Conservation (phyloP, 176 grass and related monocot genomes). For the Cenchrus americanus region DNA sequence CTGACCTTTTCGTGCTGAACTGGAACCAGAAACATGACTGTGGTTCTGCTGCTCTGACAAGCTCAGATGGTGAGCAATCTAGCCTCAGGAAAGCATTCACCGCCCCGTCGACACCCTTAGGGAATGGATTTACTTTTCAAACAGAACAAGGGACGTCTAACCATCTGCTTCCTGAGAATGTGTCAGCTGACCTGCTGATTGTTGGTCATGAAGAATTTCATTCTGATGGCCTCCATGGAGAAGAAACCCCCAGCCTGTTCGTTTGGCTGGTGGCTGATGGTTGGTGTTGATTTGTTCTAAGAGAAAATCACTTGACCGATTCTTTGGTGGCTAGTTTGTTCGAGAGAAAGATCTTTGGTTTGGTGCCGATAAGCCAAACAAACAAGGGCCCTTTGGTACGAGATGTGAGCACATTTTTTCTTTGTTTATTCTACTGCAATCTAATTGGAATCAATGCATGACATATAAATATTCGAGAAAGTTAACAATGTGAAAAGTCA, state of each 20-base stretch:
- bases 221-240: constrained; percentile 41
- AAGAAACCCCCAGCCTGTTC: too few species aligned
- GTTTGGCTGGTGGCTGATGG: too few species aligned
- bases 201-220: constrained; percentile 51
- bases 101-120: constrained; percentile 58
- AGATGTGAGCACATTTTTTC: constrained; percentile 24
- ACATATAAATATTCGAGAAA: neutral
- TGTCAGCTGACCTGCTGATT: constrained; percentile 50
- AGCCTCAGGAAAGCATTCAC: constrained; percentile 68
- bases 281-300: too few species aligned
- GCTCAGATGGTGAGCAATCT: constrained; percentile 73
- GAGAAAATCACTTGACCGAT: too few species aligned
- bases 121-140: constrained; percentile 50
- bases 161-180: constrained; percentile 56
- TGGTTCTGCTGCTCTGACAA: constrained; percentile 59
- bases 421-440: constrained; percentile 17
- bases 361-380: too few species aligned
- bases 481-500: neutral
- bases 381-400: constrained; percentile 69
- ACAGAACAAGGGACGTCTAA: constrained; percentile 48
- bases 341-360: too few species aligned
- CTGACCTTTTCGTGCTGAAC: constrained; percentile 31
- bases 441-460: neutral
- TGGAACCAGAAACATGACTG: constrained; percentile 61
- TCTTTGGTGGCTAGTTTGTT: too few species aligned